Evolutionary conservation across 148 eudicot genomes (phyloP).

Genomic region (Silene latifolia): DNA sequence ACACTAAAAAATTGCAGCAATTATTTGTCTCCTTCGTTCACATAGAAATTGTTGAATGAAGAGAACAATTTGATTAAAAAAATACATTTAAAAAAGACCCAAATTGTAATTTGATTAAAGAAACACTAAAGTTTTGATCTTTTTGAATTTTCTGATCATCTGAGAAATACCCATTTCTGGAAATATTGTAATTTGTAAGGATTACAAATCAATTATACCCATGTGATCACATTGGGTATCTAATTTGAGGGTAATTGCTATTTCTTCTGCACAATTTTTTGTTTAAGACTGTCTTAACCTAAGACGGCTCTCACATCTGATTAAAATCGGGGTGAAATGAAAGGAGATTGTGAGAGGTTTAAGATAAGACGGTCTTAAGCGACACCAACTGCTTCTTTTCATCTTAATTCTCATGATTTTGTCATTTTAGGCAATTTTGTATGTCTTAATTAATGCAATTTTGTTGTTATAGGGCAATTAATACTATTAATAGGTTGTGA

Average conservation of each 20-base stretch:
- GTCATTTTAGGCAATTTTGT: neutral
- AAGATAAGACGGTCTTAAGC: no score
- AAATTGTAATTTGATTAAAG: neutral
- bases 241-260: constrained; percentile 12
- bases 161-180: constrained; percentile 7
- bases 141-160: constrained; percentile 4
- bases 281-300: no score
- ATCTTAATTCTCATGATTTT: neutral
- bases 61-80: neutral
- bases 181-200: neutral
- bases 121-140: constrained; percentile 12
- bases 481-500: neutral
- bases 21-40: neutral
- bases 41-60: neutral
- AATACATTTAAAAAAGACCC: neutral
- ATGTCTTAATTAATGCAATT: neutral
- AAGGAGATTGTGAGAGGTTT: no score
- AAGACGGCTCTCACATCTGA: no score
- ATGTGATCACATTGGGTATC: constrained; percentile 10
- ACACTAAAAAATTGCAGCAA: neutral
- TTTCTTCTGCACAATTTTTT: neutral
- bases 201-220: constrained; percentile 13
- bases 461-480: neutral
- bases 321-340: no score
- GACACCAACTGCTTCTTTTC: neutral